Percentiles rank a stretch among this genome's conserved stretches.
These are phyloP conservation scores for Quercus glauca DNA, from an alignment of 306 rosid genomes.

Conservation along the genomic window DNA sequence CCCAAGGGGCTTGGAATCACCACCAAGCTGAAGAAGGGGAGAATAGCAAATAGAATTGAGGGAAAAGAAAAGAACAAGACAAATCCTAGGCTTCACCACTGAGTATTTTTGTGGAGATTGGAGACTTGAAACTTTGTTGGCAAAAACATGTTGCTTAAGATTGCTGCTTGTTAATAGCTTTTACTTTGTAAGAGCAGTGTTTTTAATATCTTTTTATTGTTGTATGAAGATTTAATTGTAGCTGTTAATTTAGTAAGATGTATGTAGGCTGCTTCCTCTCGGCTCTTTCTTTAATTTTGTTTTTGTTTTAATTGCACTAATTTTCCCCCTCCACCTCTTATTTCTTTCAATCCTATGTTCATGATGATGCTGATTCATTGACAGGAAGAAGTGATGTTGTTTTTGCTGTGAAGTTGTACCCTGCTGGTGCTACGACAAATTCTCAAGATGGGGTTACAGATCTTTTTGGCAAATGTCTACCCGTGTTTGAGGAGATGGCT, in stretches of 20 bases:
- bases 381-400: slow-evolving; percentile 72
- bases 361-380: slow-evolving; percentile 20
- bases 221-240: background rate
- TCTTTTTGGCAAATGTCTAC: slow-evolving; percentile 73
- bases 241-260: background rate
- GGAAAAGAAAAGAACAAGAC: no score
- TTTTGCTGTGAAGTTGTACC: slow-evolving; percentile 84
- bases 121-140: background rate
- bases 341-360: background rate
- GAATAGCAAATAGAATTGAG: no score
- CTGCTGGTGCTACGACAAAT: slow-evolving; percentile 94
- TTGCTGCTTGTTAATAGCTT: background rate
- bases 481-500: slow-evolving; percentile 86
- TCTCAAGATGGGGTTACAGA: slow-evolving; percentile 94
- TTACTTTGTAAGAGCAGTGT: background rate
- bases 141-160: background rate
- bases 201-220: background rate
- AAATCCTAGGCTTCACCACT: no score
- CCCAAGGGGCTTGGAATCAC: no score
- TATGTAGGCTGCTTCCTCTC: background rate
- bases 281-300: background rate
- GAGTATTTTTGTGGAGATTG: background rate
- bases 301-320: background rate
- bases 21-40: no score
- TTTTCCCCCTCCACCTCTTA: background rate